Evolutionary conservation across 2,329 filamentous ascomycete species (phyloP), one percentile per base, ranked within the genome.

Genomic region (Venturia effusa): DNA sequence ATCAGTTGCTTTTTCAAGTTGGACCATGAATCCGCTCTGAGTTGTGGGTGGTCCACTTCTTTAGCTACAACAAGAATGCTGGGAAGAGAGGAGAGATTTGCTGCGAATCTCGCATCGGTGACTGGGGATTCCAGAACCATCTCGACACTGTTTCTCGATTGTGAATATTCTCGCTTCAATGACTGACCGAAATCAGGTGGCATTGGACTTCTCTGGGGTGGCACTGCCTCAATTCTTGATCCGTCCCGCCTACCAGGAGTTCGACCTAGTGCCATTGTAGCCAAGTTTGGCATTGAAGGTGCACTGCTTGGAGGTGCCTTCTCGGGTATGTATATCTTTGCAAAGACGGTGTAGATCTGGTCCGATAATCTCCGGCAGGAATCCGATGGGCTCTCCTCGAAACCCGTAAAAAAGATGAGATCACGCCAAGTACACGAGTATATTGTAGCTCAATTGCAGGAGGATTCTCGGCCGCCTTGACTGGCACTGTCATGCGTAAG

Each of bases 231-330:
- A 39, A 78, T 79, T 22, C 66, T 92, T 59, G 83, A 85, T 65
- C 87, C 88, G 22, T 84, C 83, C 17, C 19, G 2, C 4, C 87
- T 89, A 4, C 81, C 83, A 4, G 73, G 85, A 2, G 75, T 93
- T 7, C 93, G 51, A 22, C 51, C 51, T 7, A 37, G 91, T 75
- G 87, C 90, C 0, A 69, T 88, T 15, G 82, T 87, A 43, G 86
- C 88, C 17, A 27, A 88, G 90, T 22, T 79, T 90, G 48, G 91
- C 96, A 76, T 96, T 13, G 51, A 57, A 34, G 51, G 90, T 84
- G 90, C 90, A 74, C 81, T 84, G 51, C 81, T 95, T 45, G 90
- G 90, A 41, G 84, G 83, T 59, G 88, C 84, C 19, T 97, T 87
- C 72, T 93, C 87, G 81, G 87, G 88, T 86, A 79, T 71, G 13